phyloP scores from a whole-genome alignment of 805 yeast genomes.

The Candida pseudoglaebosa region DNA sequence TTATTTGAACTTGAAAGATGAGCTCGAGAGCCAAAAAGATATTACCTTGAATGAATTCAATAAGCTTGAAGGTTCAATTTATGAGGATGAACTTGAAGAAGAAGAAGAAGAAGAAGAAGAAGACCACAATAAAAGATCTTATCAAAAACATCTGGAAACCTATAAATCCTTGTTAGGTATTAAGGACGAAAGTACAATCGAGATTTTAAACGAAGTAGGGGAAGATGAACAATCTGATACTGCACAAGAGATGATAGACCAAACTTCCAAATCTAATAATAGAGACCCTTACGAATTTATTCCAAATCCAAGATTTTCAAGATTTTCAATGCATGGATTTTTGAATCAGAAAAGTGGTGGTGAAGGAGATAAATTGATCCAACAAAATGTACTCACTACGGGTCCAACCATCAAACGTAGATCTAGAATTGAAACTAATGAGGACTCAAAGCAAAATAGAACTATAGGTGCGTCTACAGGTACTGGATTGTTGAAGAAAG shows the following conservation, averaged over 20 bases:
- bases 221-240: slow-evolving; percentile 7
- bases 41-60: slow-evolving; percentile 5
- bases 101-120: slow-evolving; percentile 2
- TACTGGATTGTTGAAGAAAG: slow-evolving; percentile 17
- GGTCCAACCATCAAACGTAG: slow-evolving; percentile 2
- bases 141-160: slow-evolving; percentile 10
- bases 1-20: slow-evolving; percentile 14
- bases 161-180: slow-evolving; percentile 21
- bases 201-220: slow-evolving; percentile 5
- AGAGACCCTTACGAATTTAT: slow-evolving; percentile 17
- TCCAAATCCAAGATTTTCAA: slow-evolving; percentile 42
- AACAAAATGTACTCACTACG: slow-evolving; percentile 5
- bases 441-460: not conserved
- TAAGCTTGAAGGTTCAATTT: slow-evolving; percentile 2
- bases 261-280: not conserved
- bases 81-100: slow-evolving; percentile 7
- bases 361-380: slow-evolving; percentile 9
- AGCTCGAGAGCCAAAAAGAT: slow-evolving; percentile 4
- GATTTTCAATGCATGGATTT: slow-evolving; percentile 39
- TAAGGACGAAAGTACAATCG: slow-evolving; percentile 13
- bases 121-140: not conserved
- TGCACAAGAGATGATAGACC: slow-evolving; percentile 7
- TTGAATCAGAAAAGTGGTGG: slow-evolving; percentile 13
- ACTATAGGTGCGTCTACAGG: slow-evolving; percentile 8
- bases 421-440: not conserved